Evolutionary conservation across 2,329 filamentous ascomycete species (phyloP).

Genomic region (Fonsecaea pugnacius): DNA sequence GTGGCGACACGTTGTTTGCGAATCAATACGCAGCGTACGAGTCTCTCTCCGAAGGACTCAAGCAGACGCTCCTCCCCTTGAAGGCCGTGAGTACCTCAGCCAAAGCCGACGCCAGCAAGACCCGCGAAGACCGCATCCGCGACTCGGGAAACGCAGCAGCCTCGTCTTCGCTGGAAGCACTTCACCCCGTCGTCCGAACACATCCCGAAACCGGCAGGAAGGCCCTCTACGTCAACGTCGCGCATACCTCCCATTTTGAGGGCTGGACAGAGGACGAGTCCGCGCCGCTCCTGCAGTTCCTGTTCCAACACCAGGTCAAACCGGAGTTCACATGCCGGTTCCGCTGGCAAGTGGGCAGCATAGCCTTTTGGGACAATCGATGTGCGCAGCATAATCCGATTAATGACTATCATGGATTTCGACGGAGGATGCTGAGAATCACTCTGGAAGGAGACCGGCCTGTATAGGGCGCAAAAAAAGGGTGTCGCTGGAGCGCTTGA

Average conservation of each 20-base stretch:
- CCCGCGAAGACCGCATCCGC: constrained; percentile 39
- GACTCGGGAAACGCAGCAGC: constrained; percentile 29
- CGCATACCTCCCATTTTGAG: constrained; percentile 41
- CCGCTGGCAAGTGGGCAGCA: constrained; percentile 56
- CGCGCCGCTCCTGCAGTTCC: constrained; percentile 37
- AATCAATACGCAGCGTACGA: constrained; percentile 41
- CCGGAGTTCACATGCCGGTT: constrained; percentile 44
- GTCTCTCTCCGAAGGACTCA: constrained; percentile 41
- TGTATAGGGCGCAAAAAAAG: constrained; percentile 9
- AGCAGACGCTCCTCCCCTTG: constrained; percentile 37
- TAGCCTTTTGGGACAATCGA: constrained; percentile 59
- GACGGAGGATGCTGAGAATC: constrained; percentile 33
- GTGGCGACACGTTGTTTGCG: constrained; percentile 42
- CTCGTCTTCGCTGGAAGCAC: constrained; percentile 34
- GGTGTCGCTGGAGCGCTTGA: background rate
- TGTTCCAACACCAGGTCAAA: constrained; percentile 37
- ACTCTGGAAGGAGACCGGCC: constrained; percentile 34
- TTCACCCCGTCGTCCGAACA: constrained; percentile 42
- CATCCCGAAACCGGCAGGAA: constrained; percentile 45
- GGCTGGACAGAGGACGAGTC: constrained; percentile 39
- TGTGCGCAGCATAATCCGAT: constrained; percentile 37
- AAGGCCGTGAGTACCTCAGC: constrained; percentile 37
- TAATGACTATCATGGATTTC: constrained; percentile 35
- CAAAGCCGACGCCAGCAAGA: constrained; percentile 38
- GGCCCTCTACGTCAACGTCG: constrained; percentile 43